phyloP scores from a whole-genome alignment of 495 filamentous ascomycete genomes.

The Thozetella sp. region DNA sequence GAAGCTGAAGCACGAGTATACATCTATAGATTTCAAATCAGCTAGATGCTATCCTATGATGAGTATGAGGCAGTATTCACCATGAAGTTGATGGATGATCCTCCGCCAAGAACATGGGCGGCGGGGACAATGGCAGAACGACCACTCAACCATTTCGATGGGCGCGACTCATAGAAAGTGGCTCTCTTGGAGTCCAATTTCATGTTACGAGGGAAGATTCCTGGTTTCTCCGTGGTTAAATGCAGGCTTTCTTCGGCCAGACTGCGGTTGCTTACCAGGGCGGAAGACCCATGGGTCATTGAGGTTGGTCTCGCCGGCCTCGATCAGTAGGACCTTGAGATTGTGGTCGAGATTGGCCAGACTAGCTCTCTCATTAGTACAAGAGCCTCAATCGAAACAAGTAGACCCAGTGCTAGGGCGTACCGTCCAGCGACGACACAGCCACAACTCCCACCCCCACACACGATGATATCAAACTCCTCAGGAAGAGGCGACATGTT shows the following conservation, averaged over 20 bases:
- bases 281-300: slow-evolving; percentile 85
- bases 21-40: slow-evolving; percentile 72
- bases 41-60: too few relatives aligned
- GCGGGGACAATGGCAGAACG: slow-evolving; percentile 77
- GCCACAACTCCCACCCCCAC: slow-evolving; percentile 70
- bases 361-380: slow-evolving; percentile 28
- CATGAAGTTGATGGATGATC: slow-evolving; percentile 84
- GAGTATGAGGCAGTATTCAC: slow-evolving; percentile 23
- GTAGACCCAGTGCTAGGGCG: slow-evolving; percentile 4
- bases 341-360: slow-evolving; percentile 82
- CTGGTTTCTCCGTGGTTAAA: too few relatives aligned
- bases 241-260: too few relatives aligned
- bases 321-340: slow-evolving; percentile 77
- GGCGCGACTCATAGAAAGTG: slow-evolving; percentile 78
- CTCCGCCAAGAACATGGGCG: slow-evolving; percentile 76
- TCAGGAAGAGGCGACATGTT: slow-evolving; percentile 54
- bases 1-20: slow-evolving; percentile 82
- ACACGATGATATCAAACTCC: slow-evolving; percentile 85
- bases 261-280: slow-evolving; percentile 53
- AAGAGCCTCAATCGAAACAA: not conserved
- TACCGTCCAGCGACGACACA: slow-evolving; percentile 76
- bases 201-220: slow-evolving; percentile 56
- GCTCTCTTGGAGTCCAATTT: slow-evolving; percentile 86
- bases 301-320: slow-evolving; percentile 77
- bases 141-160: slow-evolving; percentile 72